Evolutionary conservation across 2,329 filamentous ascomycete species (phyloP).

Genomic region (Pseudogymnoascus sp.): DNA sequence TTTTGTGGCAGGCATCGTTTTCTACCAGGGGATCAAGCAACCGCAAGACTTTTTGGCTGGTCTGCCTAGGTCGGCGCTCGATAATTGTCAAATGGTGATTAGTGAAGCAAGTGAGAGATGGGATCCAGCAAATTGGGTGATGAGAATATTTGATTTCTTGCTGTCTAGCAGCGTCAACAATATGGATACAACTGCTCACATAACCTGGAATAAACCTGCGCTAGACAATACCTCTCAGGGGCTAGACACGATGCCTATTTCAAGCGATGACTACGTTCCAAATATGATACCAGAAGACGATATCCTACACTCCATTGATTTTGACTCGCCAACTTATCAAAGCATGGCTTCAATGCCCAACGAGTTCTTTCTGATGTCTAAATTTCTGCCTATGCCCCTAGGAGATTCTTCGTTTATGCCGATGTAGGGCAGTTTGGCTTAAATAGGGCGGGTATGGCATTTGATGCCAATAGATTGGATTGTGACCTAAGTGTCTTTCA

Average conservation of each 20-base stretch:
- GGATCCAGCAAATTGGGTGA: conserved; percentile 12
- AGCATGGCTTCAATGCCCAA: conserved; percentile 9
- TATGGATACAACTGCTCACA: neutral
- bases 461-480: too few relatives aligned
- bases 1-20: conserved; percentile 11
- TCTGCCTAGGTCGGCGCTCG: conserved; percentile 7
- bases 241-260: neutral
- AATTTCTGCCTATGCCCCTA: conserved; percentile 9
- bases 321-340: conserved; percentile 10
- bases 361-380: conserved; percentile 11
- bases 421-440: neutral
- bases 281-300: conserved; percentile 9
- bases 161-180: conserved; percentile 10
- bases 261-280: conserved; percentile 1
- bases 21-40: conserved; percentile 10
- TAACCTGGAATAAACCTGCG: too few relatives aligned
- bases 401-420: conserved; percentile 8
- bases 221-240: too few relatives aligned
- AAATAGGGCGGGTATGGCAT: too few relatives aligned
- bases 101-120: conserved; percentile 11
- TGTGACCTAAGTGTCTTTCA: too few relatives aligned
- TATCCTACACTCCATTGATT: conserved; percentile 10
- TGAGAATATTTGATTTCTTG: conserved; percentile 12
- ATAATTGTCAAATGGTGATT: conserved; percentile 12
- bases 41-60: neutral